phyloP scores from a whole-genome alignment of 1,284 basidiomycete genomes.

The Lentinula novae-zelandiae region DNA sequence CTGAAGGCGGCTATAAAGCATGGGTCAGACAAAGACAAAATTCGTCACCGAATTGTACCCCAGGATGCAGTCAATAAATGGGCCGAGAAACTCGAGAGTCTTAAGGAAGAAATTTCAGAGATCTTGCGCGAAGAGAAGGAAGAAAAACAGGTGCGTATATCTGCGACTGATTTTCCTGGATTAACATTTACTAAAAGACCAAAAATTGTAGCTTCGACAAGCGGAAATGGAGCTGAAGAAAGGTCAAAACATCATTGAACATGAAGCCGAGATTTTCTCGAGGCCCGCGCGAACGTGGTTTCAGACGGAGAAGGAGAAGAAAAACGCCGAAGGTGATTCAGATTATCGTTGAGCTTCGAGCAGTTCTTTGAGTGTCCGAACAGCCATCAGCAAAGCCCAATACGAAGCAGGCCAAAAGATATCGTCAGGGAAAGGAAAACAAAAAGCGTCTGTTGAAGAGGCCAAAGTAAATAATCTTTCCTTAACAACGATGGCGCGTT shows the following conservation, averaged over 20 bases:
- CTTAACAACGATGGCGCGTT: not conserved
- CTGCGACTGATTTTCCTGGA: constrained; percentile 1
- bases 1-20: constrained; percentile 95
- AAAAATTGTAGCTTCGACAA: constrained; percentile 57
- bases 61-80: constrained; percentile 75
- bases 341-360: constrained; percentile 5
- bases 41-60: constrained; percentile 89
- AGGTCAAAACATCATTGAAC: constrained; percentile 94
- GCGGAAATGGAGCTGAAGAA: constrained; percentile 98
- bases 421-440: constrained; percentile 27
- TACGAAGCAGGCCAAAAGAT: constrained; percentile 56
- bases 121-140: constrained; percentile 93
- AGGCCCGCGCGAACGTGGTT: constrained; percentile 98
- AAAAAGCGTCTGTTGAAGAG: constrained; percentile 27
- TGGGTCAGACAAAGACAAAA: constrained; percentile 72
- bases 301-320: constrained; percentile 86
- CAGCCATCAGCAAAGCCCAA: constrained; percentile 71
- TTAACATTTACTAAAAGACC: constrained; percentile 1
- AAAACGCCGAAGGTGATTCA: constrained; percentile 66
- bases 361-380: constrained; percentile 6
- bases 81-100: constrained; percentile 61
- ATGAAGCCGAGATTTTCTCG: constrained; percentile 92
- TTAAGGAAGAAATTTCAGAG: constrained; percentile 80
- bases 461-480: constrained; percentile 32
- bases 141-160: constrained; percentile 73